Conservation (phyloP, 1,284 basidiomycete genomes). For the Ustilago curta region DNA sequence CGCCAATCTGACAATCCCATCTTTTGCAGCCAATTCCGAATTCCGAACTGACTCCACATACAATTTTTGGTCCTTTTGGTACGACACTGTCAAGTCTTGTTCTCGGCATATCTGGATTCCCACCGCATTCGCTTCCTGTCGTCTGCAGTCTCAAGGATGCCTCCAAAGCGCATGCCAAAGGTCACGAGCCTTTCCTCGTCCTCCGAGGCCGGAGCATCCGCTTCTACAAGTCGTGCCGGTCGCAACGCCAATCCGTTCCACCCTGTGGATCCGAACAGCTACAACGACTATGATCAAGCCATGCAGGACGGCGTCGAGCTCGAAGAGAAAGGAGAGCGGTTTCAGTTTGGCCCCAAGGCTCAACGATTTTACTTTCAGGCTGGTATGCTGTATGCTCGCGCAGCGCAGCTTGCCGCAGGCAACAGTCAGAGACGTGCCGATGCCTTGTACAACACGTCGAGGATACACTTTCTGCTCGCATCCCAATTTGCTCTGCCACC, state of each 20-base stretch:
- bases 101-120: background rate
- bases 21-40: constrained; percentile 6
- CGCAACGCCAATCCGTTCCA: constrained; percentile 27
- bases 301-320: constrained; percentile 57
- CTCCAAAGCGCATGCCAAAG: constrained; percentile 41
- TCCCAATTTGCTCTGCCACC: constrained; percentile 52
- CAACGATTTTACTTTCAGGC: constrained; percentile 52
- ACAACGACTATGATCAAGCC: constrained; percentile 50
- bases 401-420: constrained; percentile 24
- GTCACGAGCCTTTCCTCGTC: constrained; percentile 25
- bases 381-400: constrained; percentile 32
- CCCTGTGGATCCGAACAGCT: constrained; percentile 33
- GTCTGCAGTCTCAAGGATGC: constrained; percentile 9
- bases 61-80: background rate
- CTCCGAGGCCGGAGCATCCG: background rate
- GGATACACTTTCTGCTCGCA: constrained; percentile 52
- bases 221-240: constrained; percentile 12
- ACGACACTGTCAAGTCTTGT: background rate
- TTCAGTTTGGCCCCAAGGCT: constrained; percentile 51
- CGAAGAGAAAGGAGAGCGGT: constrained; percentile 59
- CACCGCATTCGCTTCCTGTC: background rate
- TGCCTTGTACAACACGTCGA: constrained; percentile 42
- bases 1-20: no score
- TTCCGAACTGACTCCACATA: constrained; percentile 3
- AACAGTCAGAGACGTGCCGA: constrained; percentile 24